phyloP scores from a whole-genome alignment of 257 asterid species.

The Capsicum chinense region DNA sequence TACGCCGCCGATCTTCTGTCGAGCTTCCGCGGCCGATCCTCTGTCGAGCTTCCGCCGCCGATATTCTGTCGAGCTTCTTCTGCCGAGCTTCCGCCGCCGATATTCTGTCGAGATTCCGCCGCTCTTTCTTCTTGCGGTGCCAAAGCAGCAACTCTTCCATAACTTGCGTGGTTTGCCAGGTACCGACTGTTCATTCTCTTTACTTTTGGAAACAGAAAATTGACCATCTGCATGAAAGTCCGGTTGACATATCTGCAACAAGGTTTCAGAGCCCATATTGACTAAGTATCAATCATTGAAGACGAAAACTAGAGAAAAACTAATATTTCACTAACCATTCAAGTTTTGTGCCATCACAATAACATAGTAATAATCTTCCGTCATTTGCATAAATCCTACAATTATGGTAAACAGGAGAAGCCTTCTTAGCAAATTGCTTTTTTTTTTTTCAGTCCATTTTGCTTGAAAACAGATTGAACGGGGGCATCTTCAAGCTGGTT shows the following conservation, averaged over 20 bases:
- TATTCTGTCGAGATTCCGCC: too few relatives aligned
- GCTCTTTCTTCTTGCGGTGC: too few relatives aligned
- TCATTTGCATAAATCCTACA: constrained; percentile 94
- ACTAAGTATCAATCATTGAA: background rate
- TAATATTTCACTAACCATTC: constrained; percentile 68
- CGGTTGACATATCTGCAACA: constrained; percentile 73
- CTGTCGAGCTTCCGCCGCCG: too few relatives aligned
- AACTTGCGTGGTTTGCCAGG: too few relatives aligned
- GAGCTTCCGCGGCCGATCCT: too few relatives aligned
- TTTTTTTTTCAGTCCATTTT: constrained; percentile 52
- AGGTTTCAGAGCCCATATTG: background rate
- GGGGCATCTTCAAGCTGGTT: constrained; percentile 57
- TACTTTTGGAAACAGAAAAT: too few relatives aligned
- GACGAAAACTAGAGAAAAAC: background rate
- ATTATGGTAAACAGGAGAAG: constrained; percentile 95
- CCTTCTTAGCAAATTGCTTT: constrained; percentile 59
- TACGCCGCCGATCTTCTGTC: too few relatives aligned
- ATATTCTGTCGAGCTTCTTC: too few relatives aligned
- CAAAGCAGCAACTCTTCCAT: too few relatives aligned
- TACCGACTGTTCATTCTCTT: too few relatives aligned
- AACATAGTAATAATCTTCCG: constrained; percentile 75
- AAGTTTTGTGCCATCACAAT: constrained; percentile 88
- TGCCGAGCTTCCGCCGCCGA: too few relatives aligned
- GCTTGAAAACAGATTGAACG: constrained; percentile 49
- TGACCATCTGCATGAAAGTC: constrained; percentile 36